Evolutionary conservation across 2,329 filamentous ascomycete genomes (phyloP).

Genomic region (Colletotrichum liriopes): DNA sequence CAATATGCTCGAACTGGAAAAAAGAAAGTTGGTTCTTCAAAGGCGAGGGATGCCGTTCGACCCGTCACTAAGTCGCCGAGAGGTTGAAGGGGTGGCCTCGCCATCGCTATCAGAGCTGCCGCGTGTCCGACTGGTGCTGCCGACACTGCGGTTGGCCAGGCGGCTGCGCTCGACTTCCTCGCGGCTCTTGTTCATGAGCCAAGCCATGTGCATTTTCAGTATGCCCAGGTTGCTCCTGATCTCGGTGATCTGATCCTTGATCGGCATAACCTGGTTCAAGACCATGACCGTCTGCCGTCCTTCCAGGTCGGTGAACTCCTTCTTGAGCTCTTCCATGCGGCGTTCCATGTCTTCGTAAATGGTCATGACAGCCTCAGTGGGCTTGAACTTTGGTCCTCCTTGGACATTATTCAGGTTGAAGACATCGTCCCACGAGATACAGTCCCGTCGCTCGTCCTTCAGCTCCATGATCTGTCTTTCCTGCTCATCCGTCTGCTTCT

Average conservation of each 20-base stretch:
- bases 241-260: slow-evolving; percentile 75
- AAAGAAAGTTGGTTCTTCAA: slow-evolving; percentile 41
- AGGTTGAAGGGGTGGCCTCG: slow-evolving; percentile 42
- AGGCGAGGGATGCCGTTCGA: slow-evolving; percentile 55
- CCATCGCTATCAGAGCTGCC: slow-evolving; percentile 47
- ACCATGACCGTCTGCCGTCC: slow-evolving; percentile 73
- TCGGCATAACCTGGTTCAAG: slow-evolving; percentile 73
- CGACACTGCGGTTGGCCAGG: slow-evolving; percentile 45
- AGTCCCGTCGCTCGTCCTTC: slow-evolving; percentile 44
- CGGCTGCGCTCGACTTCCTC: slow-evolving; percentile 59
- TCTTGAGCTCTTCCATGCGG: slow-evolving; percentile 70
- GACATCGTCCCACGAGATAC: slow-evolving; percentile 41
- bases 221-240: slow-evolving; percentile 71
- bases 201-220: slow-evolving; percentile 72
- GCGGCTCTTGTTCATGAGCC: slow-evolving; percentile 69
- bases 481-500: slow-evolving; percentile 52
- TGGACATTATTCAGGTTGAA: slow-evolving; percentile 37
- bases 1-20: not conserved
- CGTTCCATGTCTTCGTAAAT: slow-evolving; percentile 45
- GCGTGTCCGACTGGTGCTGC: slow-evolving; percentile 46
- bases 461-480: slow-evolving; percentile 55
- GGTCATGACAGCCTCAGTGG: slow-evolving; percentile 44
- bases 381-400: slow-evolving; percentile 39
- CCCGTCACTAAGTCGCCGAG: slow-evolving; percentile 50
- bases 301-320: slow-evolving; percentile 71